Conservation (phyloP, 768 basidiomycete genomes). For the Asterophora lycoperdoides region DNA sequence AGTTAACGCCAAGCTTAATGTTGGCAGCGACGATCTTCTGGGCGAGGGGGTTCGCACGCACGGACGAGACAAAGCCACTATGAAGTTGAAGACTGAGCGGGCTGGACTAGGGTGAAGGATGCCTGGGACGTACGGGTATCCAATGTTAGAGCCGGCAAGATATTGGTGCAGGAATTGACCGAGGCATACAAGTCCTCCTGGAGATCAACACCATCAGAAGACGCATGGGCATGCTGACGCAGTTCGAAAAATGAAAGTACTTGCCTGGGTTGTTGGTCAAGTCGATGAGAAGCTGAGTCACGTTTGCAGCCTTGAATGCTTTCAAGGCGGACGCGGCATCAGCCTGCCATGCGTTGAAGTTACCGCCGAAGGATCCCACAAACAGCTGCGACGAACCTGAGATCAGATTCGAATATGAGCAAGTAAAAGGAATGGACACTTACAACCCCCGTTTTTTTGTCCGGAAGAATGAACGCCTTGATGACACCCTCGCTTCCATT, state of each 20-base stretch:
- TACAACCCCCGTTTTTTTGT: slow-evolving; percentile 56
- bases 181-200: slow-evolving; percentile 64
- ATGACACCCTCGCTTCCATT: no score
- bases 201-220: slow-evolving; percentile 1
- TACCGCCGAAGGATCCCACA: slow-evolving; percentile 52
- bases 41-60: slow-evolving; percentile 54
- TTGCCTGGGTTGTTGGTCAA: no score
- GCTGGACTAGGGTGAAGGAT: not conserved
- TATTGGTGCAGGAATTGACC: no score
- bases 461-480: slow-evolving; percentile 52
- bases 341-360: slow-evolving; percentile 48
- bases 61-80: slow-evolving; percentile 55
- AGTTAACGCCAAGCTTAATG: slow-evolving; percentile 41
- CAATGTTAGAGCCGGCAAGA: no score
- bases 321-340: slow-evolving; percentile 44
- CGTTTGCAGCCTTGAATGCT: slow-evolving; percentile 43
- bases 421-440: slow-evolving; percentile 18
- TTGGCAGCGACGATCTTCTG: no score
- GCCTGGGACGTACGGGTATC: no score
- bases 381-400: slow-evolving; percentile 41
- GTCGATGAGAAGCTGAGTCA: no score
- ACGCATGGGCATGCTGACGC: no score
- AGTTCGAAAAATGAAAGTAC: slow-evolving; percentile 38
- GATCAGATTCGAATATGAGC: not conserved
- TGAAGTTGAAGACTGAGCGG: not conserved